phyloP scores from a whole-genome alignment of 1,284 basidiomycete species.

The Ceratobasidium sp. region DNA sequence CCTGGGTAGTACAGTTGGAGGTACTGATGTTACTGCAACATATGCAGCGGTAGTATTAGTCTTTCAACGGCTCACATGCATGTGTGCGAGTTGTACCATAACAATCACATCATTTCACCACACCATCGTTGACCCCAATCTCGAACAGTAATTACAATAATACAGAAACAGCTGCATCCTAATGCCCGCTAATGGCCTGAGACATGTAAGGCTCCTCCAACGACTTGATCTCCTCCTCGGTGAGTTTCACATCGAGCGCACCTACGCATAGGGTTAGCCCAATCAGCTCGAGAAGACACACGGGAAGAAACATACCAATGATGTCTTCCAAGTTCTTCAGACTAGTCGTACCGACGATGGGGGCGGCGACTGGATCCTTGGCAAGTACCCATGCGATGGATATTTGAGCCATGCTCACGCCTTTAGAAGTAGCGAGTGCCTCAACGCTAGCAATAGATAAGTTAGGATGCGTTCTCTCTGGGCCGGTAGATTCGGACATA shows the following conservation, averaged over 20 bases:
- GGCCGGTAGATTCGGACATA: background rate
- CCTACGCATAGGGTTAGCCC: background rate
- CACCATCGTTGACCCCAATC: too few species aligned
- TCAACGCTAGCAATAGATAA: slow-evolving; percentile 37
- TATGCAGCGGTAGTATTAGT: too few species aligned
- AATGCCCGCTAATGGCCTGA: slow-evolving; percentile 44
- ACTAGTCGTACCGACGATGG: slow-evolving; percentile 38
- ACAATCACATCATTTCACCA: too few species aligned
- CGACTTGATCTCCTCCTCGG: slow-evolving; percentile 49
- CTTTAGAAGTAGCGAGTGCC: slow-evolving; percentile 39
- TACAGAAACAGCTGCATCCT: too few species aligned
- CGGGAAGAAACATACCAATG: slow-evolving; percentile 5
- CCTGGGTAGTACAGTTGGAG: too few species aligned
- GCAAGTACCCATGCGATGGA: slow-evolving; percentile 43
- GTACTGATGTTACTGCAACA: too few species aligned
- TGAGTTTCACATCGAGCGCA: slow-evolving; percentile 45
- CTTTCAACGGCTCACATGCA: too few species aligned
- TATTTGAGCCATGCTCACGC: slow-evolving; percentile 44
- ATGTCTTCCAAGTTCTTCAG: slow-evolving; percentile 32
- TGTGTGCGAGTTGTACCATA: too few species aligned
- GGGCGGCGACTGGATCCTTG: slow-evolving; percentile 35
- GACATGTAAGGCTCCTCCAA: slow-evolving; percentile 50
- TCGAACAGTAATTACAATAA: too few species aligned
- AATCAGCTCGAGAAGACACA: background rate
- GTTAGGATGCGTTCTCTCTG: background rate